These are phyloP conservation scores for Termitomyces titanicus DNA, from an alignment of 768 basidiomycete species.

Conservation along the genomic window DNA sequence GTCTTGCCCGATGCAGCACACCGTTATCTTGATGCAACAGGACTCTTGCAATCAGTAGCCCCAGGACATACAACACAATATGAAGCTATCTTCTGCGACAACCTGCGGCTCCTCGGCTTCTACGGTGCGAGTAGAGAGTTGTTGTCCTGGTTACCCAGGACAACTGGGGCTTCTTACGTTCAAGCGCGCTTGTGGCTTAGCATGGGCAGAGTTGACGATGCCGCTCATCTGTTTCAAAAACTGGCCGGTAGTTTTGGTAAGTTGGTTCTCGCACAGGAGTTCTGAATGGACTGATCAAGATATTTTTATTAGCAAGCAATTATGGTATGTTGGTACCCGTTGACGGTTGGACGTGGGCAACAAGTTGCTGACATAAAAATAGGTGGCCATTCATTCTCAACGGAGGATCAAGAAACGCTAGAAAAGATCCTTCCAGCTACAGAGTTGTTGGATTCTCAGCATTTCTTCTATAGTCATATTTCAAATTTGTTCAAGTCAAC, in stretches of 20 bases:
- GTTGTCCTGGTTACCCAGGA: slow-evolving; percentile 74
- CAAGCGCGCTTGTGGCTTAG: slow-evolving; percentile 64
- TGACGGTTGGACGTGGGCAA: background rate
- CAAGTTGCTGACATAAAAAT: slow-evolving; percentile 11
- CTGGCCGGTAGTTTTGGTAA: slow-evolving; percentile 74
- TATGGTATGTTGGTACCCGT: slow-evolving; percentile 6
- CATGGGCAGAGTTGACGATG: slow-evolving; percentile 68
- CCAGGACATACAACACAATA: slow-evolving; percentile 62
- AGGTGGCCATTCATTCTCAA: slow-evolving; percentile 47
- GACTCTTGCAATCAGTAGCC: slow-evolving; percentile 64
- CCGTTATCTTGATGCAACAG: slow-evolving; percentile 63
- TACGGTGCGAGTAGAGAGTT: slow-evolving; percentile 58
- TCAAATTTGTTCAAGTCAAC: slow-evolving; percentile 69
- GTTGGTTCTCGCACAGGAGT: slow-evolving; percentile 18
- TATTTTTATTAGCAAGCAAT: slow-evolving; percentile 5
- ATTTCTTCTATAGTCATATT: slow-evolving; percentile 75
- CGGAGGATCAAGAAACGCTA: slow-evolving; percentile 65
- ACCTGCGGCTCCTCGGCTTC: slow-evolving; percentile 62
- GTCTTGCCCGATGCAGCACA: slow-evolving; percentile 62
- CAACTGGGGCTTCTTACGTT: slow-evolving; percentile 74
- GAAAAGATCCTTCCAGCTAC: slow-evolving; percentile 56
- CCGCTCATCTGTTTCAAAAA: slow-evolving; percentile 67
- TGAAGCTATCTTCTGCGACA: slow-evolving; percentile 74
- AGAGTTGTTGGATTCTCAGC: slow-evolving; percentile 54
- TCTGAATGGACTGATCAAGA: background rate